phyloP scores from a whole-genome alignment of 2,329 filamentous ascomycete species.

The Zasmidium cellare region DNA sequence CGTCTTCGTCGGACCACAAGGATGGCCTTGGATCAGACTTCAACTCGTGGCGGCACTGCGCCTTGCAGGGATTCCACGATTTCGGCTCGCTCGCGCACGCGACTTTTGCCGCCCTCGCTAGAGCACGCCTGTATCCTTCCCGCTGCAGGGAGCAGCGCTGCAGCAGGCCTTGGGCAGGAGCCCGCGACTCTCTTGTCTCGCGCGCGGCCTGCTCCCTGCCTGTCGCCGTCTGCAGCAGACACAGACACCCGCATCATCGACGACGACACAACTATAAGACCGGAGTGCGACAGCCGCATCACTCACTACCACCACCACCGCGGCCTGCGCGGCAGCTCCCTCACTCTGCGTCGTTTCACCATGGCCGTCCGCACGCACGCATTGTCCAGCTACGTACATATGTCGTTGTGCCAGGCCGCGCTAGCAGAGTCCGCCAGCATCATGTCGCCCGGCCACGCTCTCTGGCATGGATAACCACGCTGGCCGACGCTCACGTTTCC shows the following conservation, averaged over 20 bases:
- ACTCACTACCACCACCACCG: too few relatives aligned
- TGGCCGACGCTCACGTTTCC: conserved; percentile 16
- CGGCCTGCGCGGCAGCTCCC: too few relatives aligned
- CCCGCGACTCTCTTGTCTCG: too few relatives aligned
- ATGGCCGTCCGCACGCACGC: neutral
- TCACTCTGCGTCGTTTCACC: neutral
- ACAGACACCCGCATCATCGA: too few relatives aligned
- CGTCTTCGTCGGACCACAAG: neutral
- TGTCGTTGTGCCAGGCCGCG: neutral
- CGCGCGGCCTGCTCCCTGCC: too few relatives aligned
- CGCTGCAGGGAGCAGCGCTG: neutral
- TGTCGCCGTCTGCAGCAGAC: too few relatives aligned
- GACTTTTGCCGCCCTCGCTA: neutral
- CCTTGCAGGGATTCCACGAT: neutral
- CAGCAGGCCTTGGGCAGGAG: neutral
- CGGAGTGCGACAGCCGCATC: neutral
- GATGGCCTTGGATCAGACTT: neutral
- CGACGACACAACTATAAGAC: neutral
- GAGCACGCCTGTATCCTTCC: neutral
- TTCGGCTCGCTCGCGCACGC: neutral
- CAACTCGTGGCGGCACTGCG: neutral
- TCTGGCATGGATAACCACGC: conserved; percentile 16
- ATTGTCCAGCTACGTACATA: neutral
- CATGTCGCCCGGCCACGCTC: neutral
- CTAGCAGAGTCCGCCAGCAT: neutral